Base-by-base conservation (phyloP, 2,329 filamentous ascomycete genomes). In the Zasmidium cellare region DNA sequence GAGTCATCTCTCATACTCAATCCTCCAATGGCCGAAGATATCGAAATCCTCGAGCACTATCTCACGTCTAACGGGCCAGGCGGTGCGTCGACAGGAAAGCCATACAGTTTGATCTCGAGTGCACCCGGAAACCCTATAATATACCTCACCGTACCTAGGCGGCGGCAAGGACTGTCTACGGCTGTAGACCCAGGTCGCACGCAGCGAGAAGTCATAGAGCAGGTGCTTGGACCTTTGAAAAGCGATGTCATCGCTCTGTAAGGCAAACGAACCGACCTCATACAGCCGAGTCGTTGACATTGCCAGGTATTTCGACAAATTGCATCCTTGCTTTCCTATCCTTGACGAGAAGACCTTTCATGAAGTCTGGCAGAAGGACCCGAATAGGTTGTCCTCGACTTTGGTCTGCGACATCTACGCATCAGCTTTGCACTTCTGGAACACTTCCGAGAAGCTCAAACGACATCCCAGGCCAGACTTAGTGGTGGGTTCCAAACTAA, bases 71-170 rank as follows among this genome's bases (percentile, higher is more conserved):
- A 65, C 14, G 69, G 65, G 41, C 46, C 63, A 9, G 65, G 61
- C 9, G 63, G 59, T 9, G 67, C 71, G 18, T 56, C 59, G 11
- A 55, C 69, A 12, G 51, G 49, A 12, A 77, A 75, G 25, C 77
- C 76, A 16, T 83, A 83, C 58, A 80, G 80, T 48, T 79, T 80
- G 7, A 76, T 82, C 28, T 79, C 78, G 1, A 80, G 77, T 53
- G 77, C 72, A 53, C 62, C 67, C 5, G 72, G 77, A 19, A 69
- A 76, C 49, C 72, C 75, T 3, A 71, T 77, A 6, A 69, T 76
- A 1, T 77, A 77, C 51, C 66, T 74, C 9, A 80, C 80, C 3
- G 78, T 83, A 2, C 79, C 80, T 9, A 72, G 79, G 41, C 77
- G 78, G 51, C 75, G 81, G 51, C 77, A 79, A 56, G 81, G 80